Conservation (phyloP, 805 yeast species). For the Saturnispora dispora region DNA sequence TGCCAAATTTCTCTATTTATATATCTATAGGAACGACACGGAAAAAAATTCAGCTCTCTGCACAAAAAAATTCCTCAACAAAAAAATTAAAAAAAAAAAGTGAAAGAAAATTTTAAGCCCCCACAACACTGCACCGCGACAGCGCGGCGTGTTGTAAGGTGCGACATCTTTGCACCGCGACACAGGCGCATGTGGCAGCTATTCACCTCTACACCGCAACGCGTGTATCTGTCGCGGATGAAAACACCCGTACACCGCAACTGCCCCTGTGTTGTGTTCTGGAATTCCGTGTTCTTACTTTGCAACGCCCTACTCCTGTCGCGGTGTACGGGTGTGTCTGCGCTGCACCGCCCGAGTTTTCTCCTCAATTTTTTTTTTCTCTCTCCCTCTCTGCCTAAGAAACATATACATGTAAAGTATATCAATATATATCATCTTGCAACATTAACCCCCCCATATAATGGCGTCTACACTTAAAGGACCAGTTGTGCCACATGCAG, state of each 20-base stretch:
- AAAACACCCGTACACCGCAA: too few species aligned
- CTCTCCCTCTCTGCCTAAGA: neutral
- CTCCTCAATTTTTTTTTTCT: neutral
- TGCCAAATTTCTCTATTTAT: neutral
- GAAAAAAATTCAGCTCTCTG: neutral
- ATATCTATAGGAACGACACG: neutral
- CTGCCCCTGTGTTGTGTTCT: too few species aligned
- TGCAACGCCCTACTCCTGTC: neutral
- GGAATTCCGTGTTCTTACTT: too few species aligned
- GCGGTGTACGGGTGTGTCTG: neutral
- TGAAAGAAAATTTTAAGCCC: neutral
- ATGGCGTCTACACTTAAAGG: neutral
- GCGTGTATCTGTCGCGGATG: neutral
- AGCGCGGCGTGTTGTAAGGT: neutral
- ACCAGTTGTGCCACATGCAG: slow-evolving; percentile 44
- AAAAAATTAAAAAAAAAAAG: neutral
- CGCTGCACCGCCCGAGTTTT: too few species aligned
- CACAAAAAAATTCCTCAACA: neutral
- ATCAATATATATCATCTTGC: too few species aligned
- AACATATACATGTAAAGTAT: too few species aligned
- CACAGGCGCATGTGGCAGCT: too few species aligned
- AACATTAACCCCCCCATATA: too few species aligned
- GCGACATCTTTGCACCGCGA: neutral
- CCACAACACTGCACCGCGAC: neutral
- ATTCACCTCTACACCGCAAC: neutral